Evolutionary conservation across 345 rosid genomes (phyloP), one percentile per base, ranked within the genome.

Genomic region (Murraya koenigii): DNA sequence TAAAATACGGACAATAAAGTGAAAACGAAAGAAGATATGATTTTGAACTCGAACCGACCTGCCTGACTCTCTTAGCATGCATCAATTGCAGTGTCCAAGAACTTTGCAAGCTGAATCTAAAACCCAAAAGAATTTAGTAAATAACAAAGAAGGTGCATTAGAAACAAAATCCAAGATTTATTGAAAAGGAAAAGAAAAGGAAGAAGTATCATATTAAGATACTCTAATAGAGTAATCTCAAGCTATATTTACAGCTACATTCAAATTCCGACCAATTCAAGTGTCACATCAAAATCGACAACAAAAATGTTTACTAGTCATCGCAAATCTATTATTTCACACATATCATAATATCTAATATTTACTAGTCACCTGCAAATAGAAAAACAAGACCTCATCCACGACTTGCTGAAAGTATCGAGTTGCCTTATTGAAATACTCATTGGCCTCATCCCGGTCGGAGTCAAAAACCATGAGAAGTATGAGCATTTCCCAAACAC

Each of bases 11-110:
- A 8, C 10, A 49, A 49, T 15, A 10, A 4, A 9, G 63, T 20
- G 25, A 4, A 33, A 23, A 28, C 41, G 28, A 61, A 47, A 41
- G 25, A 23, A 41, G 19, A 59, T 59, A 59, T 25, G 39, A 8
- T 13, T 8, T 25, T 10, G 59, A 60, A 62, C 13, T 17, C n/a
- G 38, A n/a, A 56, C 25, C 32, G 23, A 91, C 98, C 92, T 93
- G 44, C 98, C 97, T 74, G 99, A n/a, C 99, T 83, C 26, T 82
- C 83, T 91, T 89, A 25, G 98, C 98, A n/a, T 30, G 99, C 98
- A 73, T 91, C 98, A 74, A 89, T 85, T 39, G 99, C 97, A 22
- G 93, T 80, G 54, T 82, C 84, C 80, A 93, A 75, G 82, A 85
- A 93, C 81, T 77, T 82, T 63, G 83, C 85, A 64, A 87, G 81